Base-by-base conservation (phyloP, 495 filamentous ascomycete species). In the Hypomontagnella submonticulosa region DNA sequence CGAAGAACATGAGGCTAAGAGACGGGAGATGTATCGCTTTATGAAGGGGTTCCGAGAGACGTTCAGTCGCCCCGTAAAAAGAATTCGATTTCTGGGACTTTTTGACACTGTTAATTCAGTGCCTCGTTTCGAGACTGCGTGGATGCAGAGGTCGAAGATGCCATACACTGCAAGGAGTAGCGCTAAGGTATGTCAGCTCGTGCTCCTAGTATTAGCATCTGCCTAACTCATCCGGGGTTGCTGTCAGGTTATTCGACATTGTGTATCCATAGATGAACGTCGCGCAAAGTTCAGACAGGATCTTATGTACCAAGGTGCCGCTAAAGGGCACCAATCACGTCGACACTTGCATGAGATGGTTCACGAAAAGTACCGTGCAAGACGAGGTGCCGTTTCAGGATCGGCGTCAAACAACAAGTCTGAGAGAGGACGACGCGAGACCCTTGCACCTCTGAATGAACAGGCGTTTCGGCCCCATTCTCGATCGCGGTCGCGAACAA, bases 21-120 rank as follows among this genome's bases (percentile, higher is more conserved):
- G 79, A 63, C 58, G 67, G 32, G 80, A 87, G 54, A 87, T 93
- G 75, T 92, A 91, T 69, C 69, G 83, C 4, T 95, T 89, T 65
- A 89, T 95, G 87, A 89, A 88, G 61, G 88, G 87, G 0, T 96
- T 96, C 75, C 87, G 91, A 18, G 90, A 93, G 69, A 95, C 91
- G 0, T 95, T 96, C 69, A 89, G 88, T 48, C 83, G 92, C 0
- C 92, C 91, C 0, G 88, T 93, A 9, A 80, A 87, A 12, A 82
- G 89, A 3, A 91, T 95, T 52, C 76, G 84, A 3, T 90, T 91
- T 65, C 76, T 91, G 0, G 88, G 88, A 0, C 80, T 91, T 2
- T 91, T 91, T 61, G 88, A 91, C 63, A 89, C 88, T 0, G 92
- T 96, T 43, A 96, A 96, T 71, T 89, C 88, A 59, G 91, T 96